Percentiles rank a stretch among this genome's conserved stretches.
phyloP scores from a whole-genome alignment of 176 grass and related monocot genomes.

The Bonia amplexicaulis region DNA sequence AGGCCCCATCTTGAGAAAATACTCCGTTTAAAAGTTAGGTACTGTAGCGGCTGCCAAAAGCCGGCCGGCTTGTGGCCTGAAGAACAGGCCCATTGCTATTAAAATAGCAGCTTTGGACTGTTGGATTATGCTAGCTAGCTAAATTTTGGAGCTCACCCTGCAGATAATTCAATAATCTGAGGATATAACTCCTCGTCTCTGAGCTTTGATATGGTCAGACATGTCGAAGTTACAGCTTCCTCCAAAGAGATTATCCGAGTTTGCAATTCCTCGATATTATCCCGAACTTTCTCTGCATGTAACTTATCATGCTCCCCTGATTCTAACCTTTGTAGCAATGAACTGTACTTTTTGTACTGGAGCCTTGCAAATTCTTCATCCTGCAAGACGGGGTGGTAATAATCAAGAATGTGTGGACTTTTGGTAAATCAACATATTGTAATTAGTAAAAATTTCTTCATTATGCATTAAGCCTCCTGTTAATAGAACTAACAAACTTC shows the following conservation, averaged over 20 bases:
- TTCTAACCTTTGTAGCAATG: conserved; percentile 70
- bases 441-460: not conserved
- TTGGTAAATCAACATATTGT: conserved; percentile 1
- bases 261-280: conserved; percentile 69
- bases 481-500: conserved; percentile 12
- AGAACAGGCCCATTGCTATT: no score
- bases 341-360: conserved; percentile 52
- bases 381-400: conserved; percentile 42
- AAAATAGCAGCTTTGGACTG: conserved; percentile 14
- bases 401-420: not conserved
- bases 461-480: not conserved
- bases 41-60: no score
- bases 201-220: conserved; percentile 76
- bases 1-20: no score
- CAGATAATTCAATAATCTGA: conserved; percentile 88
- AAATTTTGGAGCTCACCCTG: conserved; percentile 46
- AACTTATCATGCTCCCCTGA: conserved; percentile 65
- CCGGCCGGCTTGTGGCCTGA: no score
- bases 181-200: conserved; percentile 92
- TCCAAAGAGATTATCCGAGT: conserved; percentile 77
- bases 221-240: conserved; percentile 63
- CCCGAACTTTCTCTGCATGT: conserved; percentile 68
- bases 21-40: no score
- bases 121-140: conserved; percentile 9
- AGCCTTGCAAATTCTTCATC: conserved; percentile 79